Evolutionary conservation across 2,329 filamentous ascomycete genomes (phyloP).

Genomic region (Talaromyces sp.): DNA sequence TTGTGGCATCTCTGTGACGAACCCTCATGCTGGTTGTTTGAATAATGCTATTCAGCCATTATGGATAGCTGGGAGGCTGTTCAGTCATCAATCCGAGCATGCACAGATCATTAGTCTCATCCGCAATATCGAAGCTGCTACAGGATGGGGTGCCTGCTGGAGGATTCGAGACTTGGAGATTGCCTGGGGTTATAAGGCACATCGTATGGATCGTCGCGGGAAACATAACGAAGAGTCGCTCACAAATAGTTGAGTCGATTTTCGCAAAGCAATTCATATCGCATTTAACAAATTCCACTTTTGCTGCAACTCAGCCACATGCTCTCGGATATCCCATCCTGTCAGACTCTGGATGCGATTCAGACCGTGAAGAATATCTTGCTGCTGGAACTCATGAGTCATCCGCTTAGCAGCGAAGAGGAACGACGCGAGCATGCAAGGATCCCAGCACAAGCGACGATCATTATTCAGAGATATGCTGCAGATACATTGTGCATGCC

Average conservation of each 20-base stretch:
- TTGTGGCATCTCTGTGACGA: conserved; percentile 56
- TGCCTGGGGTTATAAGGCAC: conserved; percentile 29
- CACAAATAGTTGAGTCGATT: neutral
- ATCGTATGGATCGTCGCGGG: neutral
- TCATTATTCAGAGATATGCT: conserved; percentile 51
- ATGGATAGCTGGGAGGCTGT: conserved; percentile 54
- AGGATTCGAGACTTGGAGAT: conserved; percentile 52
- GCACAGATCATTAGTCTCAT: conserved; percentile 37
- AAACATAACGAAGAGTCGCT: neutral
- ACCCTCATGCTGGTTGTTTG: conserved; percentile 54
- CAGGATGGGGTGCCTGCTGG: conserved; percentile 55
- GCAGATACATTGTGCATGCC: conserved; percentile 51
- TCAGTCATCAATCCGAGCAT: conserved; percentile 51
- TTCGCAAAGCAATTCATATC: neutral
- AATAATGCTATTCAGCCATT: conserved; percentile 59
- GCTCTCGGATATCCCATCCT: conserved; percentile 37
- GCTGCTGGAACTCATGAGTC: conserved; percentile 50
- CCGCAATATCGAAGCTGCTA: conserved; percentile 50
- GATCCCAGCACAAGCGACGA: conserved; percentile 47
- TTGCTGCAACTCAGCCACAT: conserved; percentile 21
- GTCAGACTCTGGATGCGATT: conserved; percentile 40
- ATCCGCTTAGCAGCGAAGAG: conserved; percentile 46
- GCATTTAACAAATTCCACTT: conserved; percentile 22
- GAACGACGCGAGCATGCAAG: conserved; percentile 47
- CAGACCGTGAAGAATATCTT: conserved; percentile 41